phyloP scores from a whole-genome alignment of 1,284 basidiomycete species.

The Pyrrhoderma lamaoense region DNA sequence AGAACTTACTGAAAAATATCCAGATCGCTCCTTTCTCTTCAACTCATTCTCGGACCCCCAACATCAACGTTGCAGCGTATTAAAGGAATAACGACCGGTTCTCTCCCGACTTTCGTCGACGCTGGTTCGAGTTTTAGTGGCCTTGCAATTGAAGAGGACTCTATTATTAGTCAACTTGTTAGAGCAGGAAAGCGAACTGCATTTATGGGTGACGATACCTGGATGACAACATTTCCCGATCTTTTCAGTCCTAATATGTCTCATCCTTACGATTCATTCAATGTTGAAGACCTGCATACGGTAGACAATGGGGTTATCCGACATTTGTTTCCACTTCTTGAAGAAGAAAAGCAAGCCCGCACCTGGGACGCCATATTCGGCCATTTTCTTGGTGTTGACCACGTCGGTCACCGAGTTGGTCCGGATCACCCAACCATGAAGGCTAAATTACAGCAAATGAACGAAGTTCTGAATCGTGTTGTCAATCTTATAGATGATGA shows the following conservation, averaged over 20 bases:
- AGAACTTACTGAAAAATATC: conserved; percentile 55
- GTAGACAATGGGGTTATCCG: conserved; percentile 87
- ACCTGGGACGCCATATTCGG: conserved; percentile 85
- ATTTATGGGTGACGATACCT: conserved; percentile 96
- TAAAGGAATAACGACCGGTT: conserved; percentile 93
- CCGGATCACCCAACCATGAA: conserved; percentile 85
- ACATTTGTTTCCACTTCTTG: conserved; percentile 78
- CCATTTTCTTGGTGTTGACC: conserved; percentile 96
- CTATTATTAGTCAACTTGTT: conserved; percentile 55
- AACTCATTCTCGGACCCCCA: conserved; percentile 92
- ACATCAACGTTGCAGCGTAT: conserved; percentile 94
- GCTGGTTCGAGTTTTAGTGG: conserved; percentile 89
- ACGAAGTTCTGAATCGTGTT: conserved; percentile 66
- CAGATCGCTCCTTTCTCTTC: conserved; percentile 76
- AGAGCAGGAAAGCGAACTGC: conserved; percentile 58
- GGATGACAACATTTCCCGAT: conserved; percentile 84
- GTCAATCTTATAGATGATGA: conserved; percentile 69
- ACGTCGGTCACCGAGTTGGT: conserved; percentile 92
- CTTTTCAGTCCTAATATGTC: conserved; percentile 66
- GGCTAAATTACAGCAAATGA: conserved; percentile 82
- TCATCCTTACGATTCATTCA: conserved; percentile 92
- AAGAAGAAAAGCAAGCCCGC: conserved; percentile 31
- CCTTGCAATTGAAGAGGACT: conserved; percentile 83
- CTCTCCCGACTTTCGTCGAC: conserved; percentile 94
- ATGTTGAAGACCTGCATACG: conserved; percentile 95